phyloP scores from a whole-genome alignment of 1,139 yeast species.

The Geotrichum fermentans region DNA sequence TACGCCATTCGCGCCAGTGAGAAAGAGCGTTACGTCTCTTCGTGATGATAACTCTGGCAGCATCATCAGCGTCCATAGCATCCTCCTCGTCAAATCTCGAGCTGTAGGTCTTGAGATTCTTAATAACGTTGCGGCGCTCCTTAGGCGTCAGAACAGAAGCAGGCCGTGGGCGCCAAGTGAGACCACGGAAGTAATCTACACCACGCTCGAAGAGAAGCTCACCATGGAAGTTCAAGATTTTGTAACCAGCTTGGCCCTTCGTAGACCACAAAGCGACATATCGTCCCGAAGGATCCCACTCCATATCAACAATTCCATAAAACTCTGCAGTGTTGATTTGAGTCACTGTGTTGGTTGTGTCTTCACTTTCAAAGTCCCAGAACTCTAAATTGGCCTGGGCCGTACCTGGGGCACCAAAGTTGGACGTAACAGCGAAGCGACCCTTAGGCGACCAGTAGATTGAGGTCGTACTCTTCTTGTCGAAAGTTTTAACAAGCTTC shows the following conservation, averaged over 20 bases:
- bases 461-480: constrained; percentile 65
- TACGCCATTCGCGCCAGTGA: constrained; percentile 84
- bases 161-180: constrained; percentile 98
- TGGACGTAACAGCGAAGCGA: constrained; percentile 75
- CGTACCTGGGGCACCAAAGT: constrained; percentile 55
- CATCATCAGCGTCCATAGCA: constrained; percentile 95
- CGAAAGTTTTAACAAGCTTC: constrained; percentile 52
- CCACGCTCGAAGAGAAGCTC: constrained; percentile 66
- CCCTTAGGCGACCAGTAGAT: constrained; percentile 92
- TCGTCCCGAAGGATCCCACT: constrained; percentile 97
- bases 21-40: constrained; percentile 75
- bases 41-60: constrained; percentile 82
- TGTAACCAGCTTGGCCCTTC: constrained; percentile 85
- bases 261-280: constrained; percentile 78
- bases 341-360: constrained; percentile 47
- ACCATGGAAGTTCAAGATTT: constrained; percentile 81
- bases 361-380: constrained; percentile 64
- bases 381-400: constrained; percentile 60
- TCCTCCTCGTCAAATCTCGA: constrained; percentile 93
- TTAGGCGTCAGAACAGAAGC: constrained; percentile 65
- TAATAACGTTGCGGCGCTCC: constrained; percentile 84
- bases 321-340: constrained; percentile 60
- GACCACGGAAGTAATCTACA: constrained; percentile 78
- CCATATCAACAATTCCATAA: constrained; percentile 74
- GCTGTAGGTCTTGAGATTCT: constrained; percentile 82